Evolutionary conservation across 1,139 yeast species (phyloP).

Genomic region (Cylindricascospora bacillispora): DNA sequence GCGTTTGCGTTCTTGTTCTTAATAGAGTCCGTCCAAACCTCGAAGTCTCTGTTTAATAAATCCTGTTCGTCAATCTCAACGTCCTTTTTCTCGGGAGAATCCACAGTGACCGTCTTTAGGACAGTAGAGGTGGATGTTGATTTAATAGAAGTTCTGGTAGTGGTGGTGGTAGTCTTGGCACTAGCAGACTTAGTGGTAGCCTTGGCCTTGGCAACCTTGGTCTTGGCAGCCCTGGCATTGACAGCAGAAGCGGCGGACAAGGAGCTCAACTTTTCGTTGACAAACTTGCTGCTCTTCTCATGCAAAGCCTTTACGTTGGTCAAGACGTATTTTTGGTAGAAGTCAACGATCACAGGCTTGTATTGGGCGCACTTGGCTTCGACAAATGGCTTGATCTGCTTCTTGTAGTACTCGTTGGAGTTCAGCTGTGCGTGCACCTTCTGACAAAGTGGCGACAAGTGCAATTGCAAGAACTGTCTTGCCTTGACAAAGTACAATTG

Average conservation of each 20-base stretch:
- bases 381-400: background rate
- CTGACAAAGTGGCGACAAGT: background rate
- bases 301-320: background rate
- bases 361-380: background rate
- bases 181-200: background rate
- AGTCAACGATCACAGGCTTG: background rate
- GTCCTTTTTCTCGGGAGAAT: conserved; percentile 4
- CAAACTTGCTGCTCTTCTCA: background rate
- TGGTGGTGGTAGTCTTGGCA: background rate
- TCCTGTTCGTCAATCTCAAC: conserved; percentile 7
- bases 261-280: background rate
- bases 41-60: conserved; percentile 1
- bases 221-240: background rate
- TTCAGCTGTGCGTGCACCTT: no score
- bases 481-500: background rate
- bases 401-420: background rate
- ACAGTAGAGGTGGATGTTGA: background rate
- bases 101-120: background rate
- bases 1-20: conserved; percentile 1
- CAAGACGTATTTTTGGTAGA: background rate
- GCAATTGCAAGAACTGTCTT: background rate
- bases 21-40: conserved; percentile 2
- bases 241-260: background rate
- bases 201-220: background rate
- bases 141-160: background rate